A percentile compares a stretch with the other conserved stretches of the same genome.
phyloP scores from a whole-genome alignment of 257 asterid genomes.

The Solanum virginianum region DNA sequence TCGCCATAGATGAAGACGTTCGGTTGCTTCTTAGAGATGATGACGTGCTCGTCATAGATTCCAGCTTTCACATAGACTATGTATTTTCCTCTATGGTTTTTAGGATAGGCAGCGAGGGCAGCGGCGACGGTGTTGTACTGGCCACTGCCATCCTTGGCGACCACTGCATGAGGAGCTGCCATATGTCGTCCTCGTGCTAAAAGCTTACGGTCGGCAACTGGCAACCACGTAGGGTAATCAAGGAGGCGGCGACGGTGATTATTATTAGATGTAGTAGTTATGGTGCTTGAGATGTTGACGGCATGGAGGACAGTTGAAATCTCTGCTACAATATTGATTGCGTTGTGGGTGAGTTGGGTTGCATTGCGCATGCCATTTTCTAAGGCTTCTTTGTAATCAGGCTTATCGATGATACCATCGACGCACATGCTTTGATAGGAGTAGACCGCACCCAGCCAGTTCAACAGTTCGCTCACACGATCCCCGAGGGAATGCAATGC shows the following conservation, averaged over 20 bases:
- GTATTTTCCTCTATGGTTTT: constrained; percentile 34
- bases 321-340: constrained; percentile 45
- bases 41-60: constrained; percentile 36
- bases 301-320: constrained; percentile 23
- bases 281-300: constrained; percentile 10
- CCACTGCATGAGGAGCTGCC: constrained; percentile 34
- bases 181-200: constrained; percentile 6
- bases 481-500: constrained; percentile 23
- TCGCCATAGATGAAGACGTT: constrained; percentile 68
- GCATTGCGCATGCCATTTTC: constrained; percentile 28
- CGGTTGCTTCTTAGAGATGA: constrained; percentile 31
- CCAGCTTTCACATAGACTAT: constrained; percentile 65
- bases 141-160: constrained; percentile 65
- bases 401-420: constrained; percentile 27
- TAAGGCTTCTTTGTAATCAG: constrained; percentile 27
- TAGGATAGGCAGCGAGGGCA: constrained; percentile 45
- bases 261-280: background rate
- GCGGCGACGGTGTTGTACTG: constrained; percentile 28
- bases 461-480: constrained; percentile 32
- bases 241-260: constrained; percentile 21
- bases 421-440: constrained; percentile 38
- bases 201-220: constrained; percentile 39
- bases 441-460: constrained; percentile 42
- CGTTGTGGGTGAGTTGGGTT: constrained; percentile 58
- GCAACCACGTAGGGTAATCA: constrained; percentile 44